Evolutionary conservation across 805 yeast species (phyloP), one percentile per base, ranked within the genome.

Genomic region (Kazachstania kunashirensis): DNA sequence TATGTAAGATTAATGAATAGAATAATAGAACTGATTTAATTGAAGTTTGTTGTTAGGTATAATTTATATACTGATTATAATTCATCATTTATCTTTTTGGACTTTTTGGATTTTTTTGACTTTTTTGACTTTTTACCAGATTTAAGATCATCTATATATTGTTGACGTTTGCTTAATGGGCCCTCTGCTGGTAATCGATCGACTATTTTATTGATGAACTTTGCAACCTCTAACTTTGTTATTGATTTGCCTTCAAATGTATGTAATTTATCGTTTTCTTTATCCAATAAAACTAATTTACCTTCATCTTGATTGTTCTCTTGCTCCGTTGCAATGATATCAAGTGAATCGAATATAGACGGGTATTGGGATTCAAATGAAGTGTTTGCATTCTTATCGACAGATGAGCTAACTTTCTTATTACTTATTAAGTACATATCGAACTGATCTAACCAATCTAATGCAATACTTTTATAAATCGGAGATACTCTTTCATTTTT

Each of bases 381-480:
- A 16, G 26, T 28, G 3, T 24, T 36, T 19, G 27, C 31, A 4
- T 24, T 33, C 10, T 29, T 17, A 15, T 9, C 24, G 6, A 42
- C 21, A 2, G 39, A 21, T 8, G 53, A 52, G n/a, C n/a, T n/a
- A 5, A 62, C 41, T 5, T 63, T 49, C 3, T 38, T 26, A 27
- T 49, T 53, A 8, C 63, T 25, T 62, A 55, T 52, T 62, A 68
- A 1, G 68, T 79, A 47, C 73, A 50, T 67, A 29, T 73, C 71
- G 3, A 71, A 52, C 2, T 53, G 43, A 0, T 68, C 75, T 29
- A 79, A 53, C 55, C 75, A 78, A 52, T 84, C 94, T 37, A 83
- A 65, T 2, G 89, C 85, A 42, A 84, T 59, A 1, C 81, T 61
- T 49, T 79, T 82, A 48, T 68, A 68, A 39, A 77, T 53, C 1